A percentile compares a stretch with the other conserved stretches of the same genome.
Evolutionary conservation across 2,329 filamentous ascomycete genomes (phyloP).

Genomic region (Neofusicoccum ribis): DNA sequence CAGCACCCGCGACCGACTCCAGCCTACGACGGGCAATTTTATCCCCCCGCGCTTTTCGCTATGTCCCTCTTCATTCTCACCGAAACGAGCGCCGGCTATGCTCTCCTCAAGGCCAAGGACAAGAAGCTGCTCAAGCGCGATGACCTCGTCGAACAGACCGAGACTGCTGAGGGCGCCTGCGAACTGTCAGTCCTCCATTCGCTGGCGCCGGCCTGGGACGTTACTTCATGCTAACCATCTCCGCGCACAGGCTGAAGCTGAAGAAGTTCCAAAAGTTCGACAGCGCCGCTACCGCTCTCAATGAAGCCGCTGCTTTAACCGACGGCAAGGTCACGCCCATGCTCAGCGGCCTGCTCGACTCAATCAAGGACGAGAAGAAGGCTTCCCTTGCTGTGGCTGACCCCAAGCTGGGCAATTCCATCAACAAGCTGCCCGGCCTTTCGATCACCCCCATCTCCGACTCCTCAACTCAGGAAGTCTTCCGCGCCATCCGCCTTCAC

Average conservation of each 20-base stretch:
- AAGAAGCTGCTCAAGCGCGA: slow-evolving; percentile 95
- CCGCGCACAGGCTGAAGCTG: slow-evolving; percentile 70
- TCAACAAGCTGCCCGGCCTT: slow-evolving; percentile 86
- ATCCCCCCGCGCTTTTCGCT: slow-evolving; percentile 35
- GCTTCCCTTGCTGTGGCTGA: slow-evolving; percentile 91
- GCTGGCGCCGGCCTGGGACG: background rate
- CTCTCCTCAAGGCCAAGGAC: slow-evolving; percentile 96
- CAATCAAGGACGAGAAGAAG: slow-evolving; percentile 97
- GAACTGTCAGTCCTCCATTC: slow-evolving; percentile 67
- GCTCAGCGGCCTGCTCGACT: slow-evolving; percentile 77
- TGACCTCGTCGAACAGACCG: slow-evolving; percentile 72
- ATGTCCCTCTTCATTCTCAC: slow-evolving; percentile 93
- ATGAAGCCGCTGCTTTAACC: slow-evolving; percentile 84
- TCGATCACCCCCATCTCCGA: slow-evolving; percentile 83
- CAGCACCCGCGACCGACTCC: slow-evolving; percentile 1
- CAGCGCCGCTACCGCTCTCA: slow-evolving; percentile 83
- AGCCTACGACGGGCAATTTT: slow-evolving; percentile 19
- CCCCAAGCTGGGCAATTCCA: slow-evolving; percentile 84
- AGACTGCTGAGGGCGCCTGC: slow-evolving; percentile 80
- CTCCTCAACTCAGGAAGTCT: slow-evolving; percentile 80
- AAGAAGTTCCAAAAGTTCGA: slow-evolving; percentile 98
- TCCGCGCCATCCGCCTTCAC: slow-evolving; percentile 90
- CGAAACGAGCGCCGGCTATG: slow-evolving; percentile 95
- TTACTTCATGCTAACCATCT: background rate
- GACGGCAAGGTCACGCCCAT: slow-evolving; percentile 95